A percentile compares a stretch with the other conserved stretches of the same genome.
These are phyloP conservation scores for Rhodotorula sp. DNA, from an alignment of 1,284 basidiomycete species.

Conservation along the genomic window DNA sequence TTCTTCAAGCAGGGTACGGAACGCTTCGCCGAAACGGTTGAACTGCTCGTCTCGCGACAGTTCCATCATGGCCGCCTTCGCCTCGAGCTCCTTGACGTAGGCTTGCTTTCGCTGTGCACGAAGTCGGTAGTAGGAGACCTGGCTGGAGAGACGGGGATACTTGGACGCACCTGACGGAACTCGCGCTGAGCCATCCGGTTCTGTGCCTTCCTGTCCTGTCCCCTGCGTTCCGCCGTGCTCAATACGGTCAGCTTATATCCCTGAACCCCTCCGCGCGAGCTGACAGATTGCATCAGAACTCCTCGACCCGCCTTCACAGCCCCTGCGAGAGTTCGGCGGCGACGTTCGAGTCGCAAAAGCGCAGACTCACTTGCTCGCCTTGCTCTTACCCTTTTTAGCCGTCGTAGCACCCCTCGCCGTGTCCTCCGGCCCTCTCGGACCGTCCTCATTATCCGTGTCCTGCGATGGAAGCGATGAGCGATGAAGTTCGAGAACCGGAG, in stretches of 20 bases:
- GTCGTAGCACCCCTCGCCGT: background rate
- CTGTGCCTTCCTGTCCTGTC: conserved; percentile 53
- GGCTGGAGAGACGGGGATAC: background rate
- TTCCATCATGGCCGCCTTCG: conserved; percentile 79
- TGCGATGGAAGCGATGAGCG: background rate
- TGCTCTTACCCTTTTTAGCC: conserved; percentile 3
- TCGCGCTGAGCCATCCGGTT: conserved; percentile 90
- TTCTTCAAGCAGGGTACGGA: conserved; percentile 84
- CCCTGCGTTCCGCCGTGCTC: background rate
- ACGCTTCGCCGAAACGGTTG: conserved; percentile 72
- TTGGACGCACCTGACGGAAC: conserved; percentile 75
- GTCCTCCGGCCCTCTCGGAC: background rate
- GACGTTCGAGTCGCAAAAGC: background rate
- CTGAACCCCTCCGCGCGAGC: too few relatives aligned
- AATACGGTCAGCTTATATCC: background rate
- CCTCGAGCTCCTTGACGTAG: conserved; percentile 68
- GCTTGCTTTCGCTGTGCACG: conserved; percentile 40
- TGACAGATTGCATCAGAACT: too few relatives aligned
- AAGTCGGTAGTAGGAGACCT: too few relatives aligned
- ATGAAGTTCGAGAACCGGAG: background rate
- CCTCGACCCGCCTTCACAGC: too few relatives aligned
- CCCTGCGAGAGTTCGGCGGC: too few relatives aligned
- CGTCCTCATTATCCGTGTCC: background rate
- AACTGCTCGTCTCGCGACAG: conserved; percentile 83
- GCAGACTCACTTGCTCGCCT: conserved; percentile 11